phyloP scores from a whole-genome alignment of 1,139 yeast genomes.

The Pichia sp. region DNA sequence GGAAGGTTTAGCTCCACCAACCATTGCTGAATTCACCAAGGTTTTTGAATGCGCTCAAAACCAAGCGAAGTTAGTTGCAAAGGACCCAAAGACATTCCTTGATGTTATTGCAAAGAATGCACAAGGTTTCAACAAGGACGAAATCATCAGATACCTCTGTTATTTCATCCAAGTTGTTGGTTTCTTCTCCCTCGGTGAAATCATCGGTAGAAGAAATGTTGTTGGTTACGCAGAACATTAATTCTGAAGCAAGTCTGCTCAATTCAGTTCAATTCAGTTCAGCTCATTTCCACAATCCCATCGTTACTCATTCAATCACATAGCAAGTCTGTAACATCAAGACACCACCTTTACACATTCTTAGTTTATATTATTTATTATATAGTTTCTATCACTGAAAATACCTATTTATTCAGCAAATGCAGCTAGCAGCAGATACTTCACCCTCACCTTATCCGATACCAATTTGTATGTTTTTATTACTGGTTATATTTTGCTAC shows the following conservation, averaged over 20 bases:
- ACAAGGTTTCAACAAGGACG: conserved; percentile 49
- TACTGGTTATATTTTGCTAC: too few relatives aligned
- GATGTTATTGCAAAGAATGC: conserved; percentile 27
- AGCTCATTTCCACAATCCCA: too few relatives aligned
- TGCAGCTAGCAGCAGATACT: too few relatives aligned
- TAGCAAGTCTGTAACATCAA: too few relatives aligned
- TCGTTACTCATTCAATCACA: too few relatives aligned
- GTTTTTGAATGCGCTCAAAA: conserved; percentile 55
- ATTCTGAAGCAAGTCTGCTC: conserved; percentile 23
- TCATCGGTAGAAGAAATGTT: conserved; percentile 89
- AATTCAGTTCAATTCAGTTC: too few relatives aligned
- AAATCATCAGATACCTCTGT: conserved; percentile 62
- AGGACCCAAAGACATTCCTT: conserved; percentile 40
- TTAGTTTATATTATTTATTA: too few relatives aligned
- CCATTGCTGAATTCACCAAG: conserved; percentile 67
- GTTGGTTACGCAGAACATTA: conserved; percentile 65
- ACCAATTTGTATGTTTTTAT: too few relatives aligned
- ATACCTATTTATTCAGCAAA: too few relatives aligned
- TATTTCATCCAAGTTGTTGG: conserved; percentile 83
- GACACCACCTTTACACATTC: too few relatives aligned
- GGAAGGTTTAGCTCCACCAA: conserved; percentile 93
- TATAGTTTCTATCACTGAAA: too few relatives aligned
- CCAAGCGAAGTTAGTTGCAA: conserved; percentile 32
- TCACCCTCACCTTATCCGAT: too few relatives aligned
- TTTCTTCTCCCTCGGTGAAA: conserved; percentile 90